phyloP scores from a whole-genome alignment of 2,329 filamentous ascomycete species.

The Atkinsonella hypoxylon region DNA sequence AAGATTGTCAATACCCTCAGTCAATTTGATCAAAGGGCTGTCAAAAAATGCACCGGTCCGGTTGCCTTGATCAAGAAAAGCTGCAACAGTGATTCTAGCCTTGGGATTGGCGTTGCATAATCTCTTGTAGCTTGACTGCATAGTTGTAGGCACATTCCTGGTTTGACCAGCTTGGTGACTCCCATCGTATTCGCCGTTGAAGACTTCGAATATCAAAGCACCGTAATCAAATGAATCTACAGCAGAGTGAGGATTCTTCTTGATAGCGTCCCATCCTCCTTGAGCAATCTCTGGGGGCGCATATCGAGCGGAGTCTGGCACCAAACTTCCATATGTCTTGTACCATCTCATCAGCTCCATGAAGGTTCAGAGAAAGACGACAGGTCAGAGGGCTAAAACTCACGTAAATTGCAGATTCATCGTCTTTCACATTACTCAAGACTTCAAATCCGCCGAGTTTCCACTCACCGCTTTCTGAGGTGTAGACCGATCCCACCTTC shows the following conservation, averaged over 20 bases:
- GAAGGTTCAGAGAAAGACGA: neutral
- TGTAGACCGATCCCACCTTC: conserved; percentile 77
- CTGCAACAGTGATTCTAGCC: conserved; percentile 66
- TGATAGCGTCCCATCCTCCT: conserved; percentile 84
- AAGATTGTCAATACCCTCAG: conserved; percentile 84
- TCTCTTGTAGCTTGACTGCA: conserved; percentile 86
- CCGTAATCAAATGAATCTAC: conserved; percentile 84
- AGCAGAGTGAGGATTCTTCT: conserved; percentile 66
- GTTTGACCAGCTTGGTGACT: conserved; percentile 74
- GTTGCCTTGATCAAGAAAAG: conserved; percentile 83
- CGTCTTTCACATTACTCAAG: conserved; percentile 88
- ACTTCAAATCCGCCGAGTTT: conserved; percentile 91
- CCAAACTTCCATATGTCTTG: conserved; percentile 72
- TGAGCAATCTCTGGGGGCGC: conserved; percentile 77
- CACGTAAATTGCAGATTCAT: conserved; percentile 84
- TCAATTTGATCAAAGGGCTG: conserved; percentile 81
- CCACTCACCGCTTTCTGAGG: conserved; percentile 95
- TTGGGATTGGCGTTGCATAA: conserved; percentile 85
- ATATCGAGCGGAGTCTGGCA: conserved; percentile 77
- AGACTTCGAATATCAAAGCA: conserved; percentile 75
- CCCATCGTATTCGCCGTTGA: conserved; percentile 72
- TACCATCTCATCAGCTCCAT: conserved; percentile 1
- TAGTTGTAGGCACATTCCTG: conserved; percentile 72
- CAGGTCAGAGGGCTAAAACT: conserved; percentile 6
- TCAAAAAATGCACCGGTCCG: conserved; percentile 82